Percentiles rank a stretch among this genome's conserved stretches.
Evolutionary conservation across 495 filamentous ascomycete species (phyloP).

Genomic region (Penicillium canescens): DNA sequence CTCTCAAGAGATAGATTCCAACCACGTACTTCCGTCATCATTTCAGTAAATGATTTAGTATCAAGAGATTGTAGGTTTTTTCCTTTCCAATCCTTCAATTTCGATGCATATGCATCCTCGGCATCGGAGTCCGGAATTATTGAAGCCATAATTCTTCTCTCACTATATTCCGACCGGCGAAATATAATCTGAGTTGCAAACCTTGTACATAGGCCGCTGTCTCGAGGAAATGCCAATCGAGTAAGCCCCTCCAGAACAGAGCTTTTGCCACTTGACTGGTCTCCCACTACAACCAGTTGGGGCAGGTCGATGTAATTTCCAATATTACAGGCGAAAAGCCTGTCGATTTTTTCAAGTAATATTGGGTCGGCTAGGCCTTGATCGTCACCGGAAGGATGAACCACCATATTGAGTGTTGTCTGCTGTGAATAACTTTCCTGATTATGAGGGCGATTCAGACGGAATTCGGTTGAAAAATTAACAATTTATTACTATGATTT

Average conservation of each 20-base stretch:
- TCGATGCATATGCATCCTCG: conserved; percentile 9
- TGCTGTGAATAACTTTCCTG: too few species aligned
- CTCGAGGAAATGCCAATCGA: conserved; percentile 40
- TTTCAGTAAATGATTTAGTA: background rate
- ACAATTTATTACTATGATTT: too few species aligned
- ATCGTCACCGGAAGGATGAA: too few species aligned
- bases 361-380: conserved; percentile 27
- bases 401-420: too few species aligned
- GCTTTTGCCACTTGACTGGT: conserved; percentile 46
- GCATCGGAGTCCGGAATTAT: conserved; percentile 26
- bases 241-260: conserved; percentile 48
- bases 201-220: conserved; percentile 44
- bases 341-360: conserved; percentile 44
- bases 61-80: conserved; percentile 4
- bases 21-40: conserved; percentile 4
- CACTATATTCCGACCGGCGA: conserved; percentile 26
- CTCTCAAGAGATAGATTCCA: background rate
- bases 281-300: conserved; percentile 46
- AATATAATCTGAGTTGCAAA: conserved; percentile 52
- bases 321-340: conserved; percentile 40
- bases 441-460: too few species aligned
- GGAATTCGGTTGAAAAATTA: too few species aligned
- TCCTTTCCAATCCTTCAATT: conserved; percentile 24
- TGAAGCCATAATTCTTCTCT: conserved; percentile 15
- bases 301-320: conserved; percentile 39